These are phyloP conservation scores for Hamamelis virginiana DNA, from an alignment of 164 flowering plant species.

Conservation along the genomic window DNA sequence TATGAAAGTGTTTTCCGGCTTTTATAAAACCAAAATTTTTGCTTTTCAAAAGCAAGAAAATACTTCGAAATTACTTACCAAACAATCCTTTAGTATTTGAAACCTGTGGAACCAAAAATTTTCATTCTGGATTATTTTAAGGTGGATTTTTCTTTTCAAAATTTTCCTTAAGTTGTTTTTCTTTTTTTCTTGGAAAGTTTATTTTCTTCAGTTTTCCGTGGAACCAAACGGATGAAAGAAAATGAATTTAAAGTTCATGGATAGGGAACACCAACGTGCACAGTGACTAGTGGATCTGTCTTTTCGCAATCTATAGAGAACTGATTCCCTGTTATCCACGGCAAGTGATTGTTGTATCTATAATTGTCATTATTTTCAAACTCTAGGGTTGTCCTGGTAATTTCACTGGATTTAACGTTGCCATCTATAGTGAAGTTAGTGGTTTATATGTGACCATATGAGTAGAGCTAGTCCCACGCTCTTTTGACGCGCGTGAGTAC, in stretches of 20 bases:
- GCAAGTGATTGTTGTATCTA: neutral
- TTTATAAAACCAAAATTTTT: no score
- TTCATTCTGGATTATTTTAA: neutral
- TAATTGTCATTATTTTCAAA: neutral
- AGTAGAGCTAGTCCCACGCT: no score
- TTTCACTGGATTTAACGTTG: neutral
- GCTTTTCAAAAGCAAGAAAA: no score
- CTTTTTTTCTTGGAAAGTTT: neutral
- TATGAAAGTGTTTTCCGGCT: no score
- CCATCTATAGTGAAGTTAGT: neutral
- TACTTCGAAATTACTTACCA: no score
- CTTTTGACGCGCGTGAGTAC: no score
- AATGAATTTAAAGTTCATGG: neutral
- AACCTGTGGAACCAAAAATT: neutral
- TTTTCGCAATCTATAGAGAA: neutral
- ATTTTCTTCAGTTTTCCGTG: neutral
- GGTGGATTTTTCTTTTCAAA: neutral
- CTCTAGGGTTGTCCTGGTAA: neutral
- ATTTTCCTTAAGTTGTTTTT: neutral
- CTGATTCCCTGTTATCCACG: conserved; percentile 6
- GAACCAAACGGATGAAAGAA: conserved; percentile 1
- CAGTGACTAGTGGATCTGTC: neutral
- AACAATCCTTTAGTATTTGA: neutral
- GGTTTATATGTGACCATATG: no score
- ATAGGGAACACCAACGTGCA: neutral